Conservation (phyloP, 371 early-diverging fungal species). For the Rhizopus microsporus region DNA sequence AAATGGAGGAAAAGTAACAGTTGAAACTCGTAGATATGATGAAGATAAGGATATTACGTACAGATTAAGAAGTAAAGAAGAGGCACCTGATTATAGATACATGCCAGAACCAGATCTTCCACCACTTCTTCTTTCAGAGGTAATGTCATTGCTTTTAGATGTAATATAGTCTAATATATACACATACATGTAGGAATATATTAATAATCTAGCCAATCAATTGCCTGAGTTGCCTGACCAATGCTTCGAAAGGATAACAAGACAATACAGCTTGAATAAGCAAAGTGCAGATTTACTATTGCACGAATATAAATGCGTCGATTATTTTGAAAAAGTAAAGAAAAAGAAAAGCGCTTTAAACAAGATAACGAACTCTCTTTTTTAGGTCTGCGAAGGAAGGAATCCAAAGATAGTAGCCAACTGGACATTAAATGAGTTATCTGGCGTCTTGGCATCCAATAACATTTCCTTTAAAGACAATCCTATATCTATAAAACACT, state of each 20-base stretch:
- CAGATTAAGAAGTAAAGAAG: conserved; percentile 77
- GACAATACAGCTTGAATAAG: conserved; percentile 58
- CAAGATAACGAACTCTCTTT: not conserved
- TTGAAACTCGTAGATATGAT: conserved; percentile 86
- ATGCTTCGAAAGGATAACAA: conserved; percentile 59
- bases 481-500: conserved; percentile 58
- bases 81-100: conserved; percentile 85
- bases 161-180: not conserved
- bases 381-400: conserved; percentile 41
- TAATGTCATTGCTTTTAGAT: conserved; percentile 12
- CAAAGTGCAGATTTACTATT: conserved; percentile 66
- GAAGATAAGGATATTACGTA: conserved; percentile 63
- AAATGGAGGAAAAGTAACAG: conserved; percentile 48
- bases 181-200: conserved; percentile 39
- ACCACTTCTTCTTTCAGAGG: conserved; percentile 46
- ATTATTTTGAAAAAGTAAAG: conserved; percentile 70
- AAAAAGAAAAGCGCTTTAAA: not conserved
- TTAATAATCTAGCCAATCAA: conserved; percentile 38
- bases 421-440: conserved; percentile 77
- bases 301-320: conserved; percentile 71
- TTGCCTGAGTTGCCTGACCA: conserved; percentile 80
- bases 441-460: conserved; percentile 71
- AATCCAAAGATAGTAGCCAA: conserved; percentile 46
- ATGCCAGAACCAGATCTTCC: conserved; percentile 95
- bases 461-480: conserved; percentile 55